These are phyloP conservation scores for Sphagnum tenellum DNA, from an alignment of 225 moss, liverwort and hornwort genomes.

Conservation along the genomic window DNA sequence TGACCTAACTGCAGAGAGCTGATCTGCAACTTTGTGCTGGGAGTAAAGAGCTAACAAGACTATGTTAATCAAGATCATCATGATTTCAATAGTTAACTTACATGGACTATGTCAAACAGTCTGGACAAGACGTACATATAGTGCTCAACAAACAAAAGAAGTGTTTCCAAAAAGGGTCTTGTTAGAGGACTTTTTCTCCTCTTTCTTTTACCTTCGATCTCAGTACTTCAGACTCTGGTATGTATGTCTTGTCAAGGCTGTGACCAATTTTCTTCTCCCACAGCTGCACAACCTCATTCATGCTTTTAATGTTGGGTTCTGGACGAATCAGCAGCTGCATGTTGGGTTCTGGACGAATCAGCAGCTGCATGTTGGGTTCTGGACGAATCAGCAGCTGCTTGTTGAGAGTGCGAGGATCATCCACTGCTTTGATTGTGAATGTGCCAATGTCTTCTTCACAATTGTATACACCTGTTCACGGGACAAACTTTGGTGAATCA, in stretches of 20 bases:
- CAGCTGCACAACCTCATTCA: conserved; percentile 23
- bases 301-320: conserved; percentile 11
- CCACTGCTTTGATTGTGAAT: conserved; percentile 18
- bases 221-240: conserved; percentile 14
- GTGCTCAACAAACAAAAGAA: no score
- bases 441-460: conserved; percentile 32
- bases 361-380: conserved; percentile 16
- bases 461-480: conserved; percentile 11
- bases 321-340: conserved; percentile 28
- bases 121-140: no score
- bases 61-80: no score
- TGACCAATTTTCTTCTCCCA: conserved; percentile 46
- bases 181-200: no score
- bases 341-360: conserved; percentile 31
- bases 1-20: no score
- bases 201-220: conserved; percentile 15
- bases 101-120: no score
- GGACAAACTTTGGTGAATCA: not conserved
- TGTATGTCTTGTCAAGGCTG: conserved; percentile 22
- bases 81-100: no score
- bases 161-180: no score
- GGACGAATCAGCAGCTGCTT: conserved; percentile 28
- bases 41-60: no score
- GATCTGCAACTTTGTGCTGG: no score
- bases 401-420: conserved; percentile 36